Conservation (phyloP, 2,329 filamentous ascomycete species). For the Fusarium nanum region DNA sequence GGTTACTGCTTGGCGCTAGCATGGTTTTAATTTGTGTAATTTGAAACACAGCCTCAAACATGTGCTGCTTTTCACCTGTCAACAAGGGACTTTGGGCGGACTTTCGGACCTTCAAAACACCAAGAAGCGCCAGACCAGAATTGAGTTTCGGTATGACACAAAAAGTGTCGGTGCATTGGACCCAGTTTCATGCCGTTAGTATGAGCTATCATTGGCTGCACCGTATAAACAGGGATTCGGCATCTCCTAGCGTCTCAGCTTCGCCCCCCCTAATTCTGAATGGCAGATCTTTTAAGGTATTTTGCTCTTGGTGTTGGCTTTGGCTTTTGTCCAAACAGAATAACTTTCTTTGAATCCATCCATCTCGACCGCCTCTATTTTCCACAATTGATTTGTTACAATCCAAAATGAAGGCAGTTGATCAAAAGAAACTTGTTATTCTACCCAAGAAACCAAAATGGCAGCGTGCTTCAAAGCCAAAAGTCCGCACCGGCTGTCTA, state of each 20-base stretch:
- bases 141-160: slow-evolving; percentile 6
- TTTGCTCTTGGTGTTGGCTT: slow-evolving; percentile 3
- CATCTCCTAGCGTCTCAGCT: slow-evolving; percentile 3
- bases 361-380: not conserved
- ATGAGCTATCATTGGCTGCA: not conserved
- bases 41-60: slow-evolving; percentile 6
- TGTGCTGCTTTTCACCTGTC: not conserved
- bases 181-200: not conserved
- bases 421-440: slow-evolving; percentile 7
- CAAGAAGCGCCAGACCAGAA: not conserved
- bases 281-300: not conserved
- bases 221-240: slow-evolving; percentile 6
- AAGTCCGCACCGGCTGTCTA: slow-evolving; percentile 39
- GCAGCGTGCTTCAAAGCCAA: slow-evolving; percentile 28
- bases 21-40: not conserved
- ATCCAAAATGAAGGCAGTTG: not conserved
- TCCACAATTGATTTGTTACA: not conserved
- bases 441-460: slow-evolving; percentile 26
- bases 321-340: slow-evolving; percentile 14
- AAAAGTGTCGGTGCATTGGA: not conserved
- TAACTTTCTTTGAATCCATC: slow-evolving; percentile 11
- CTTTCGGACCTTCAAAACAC: not conserved
- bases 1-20: not conserved
- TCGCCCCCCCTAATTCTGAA: slow-evolving; percentile 10
- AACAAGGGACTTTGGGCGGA: not conserved